Percentiles rank a stretch among this genome's conserved stretches.
Evolutionary conservation across 169 alveolate genomes (phyloP).

Genomic region (Theileria parva): DNA sequence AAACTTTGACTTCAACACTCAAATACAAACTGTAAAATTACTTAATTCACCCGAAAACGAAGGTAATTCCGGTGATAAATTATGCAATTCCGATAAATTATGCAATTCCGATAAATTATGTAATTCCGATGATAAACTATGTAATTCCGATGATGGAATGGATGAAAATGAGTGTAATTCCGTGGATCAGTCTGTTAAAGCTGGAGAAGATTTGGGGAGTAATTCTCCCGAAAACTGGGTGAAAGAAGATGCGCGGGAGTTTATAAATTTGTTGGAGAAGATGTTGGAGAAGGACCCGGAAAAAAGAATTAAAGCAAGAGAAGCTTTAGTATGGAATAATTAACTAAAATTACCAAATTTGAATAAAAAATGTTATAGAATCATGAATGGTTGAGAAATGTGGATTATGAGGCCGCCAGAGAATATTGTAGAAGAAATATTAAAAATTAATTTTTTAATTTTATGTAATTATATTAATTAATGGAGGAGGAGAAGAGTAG

Average conservation of each 20-base stretch:
- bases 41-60: neutral
- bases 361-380: conserved; percentile 3
- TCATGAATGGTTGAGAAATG: conserved; percentile 6
- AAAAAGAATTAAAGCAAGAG: conserved; percentile 17
- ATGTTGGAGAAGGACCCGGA: conserved; percentile 37
- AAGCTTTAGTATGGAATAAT: conserved; percentile 33
- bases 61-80: too few species aligned
- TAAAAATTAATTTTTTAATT: neutral
- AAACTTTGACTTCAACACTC: conserved; percentile 18
- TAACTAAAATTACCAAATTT: neutral
- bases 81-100: too few species aligned
- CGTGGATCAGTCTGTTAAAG: too few species aligned
- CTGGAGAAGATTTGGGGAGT: too few species aligned
- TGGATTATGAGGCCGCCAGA: conserved; percentile 20
- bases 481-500: conserved; percentile 67
- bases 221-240: neutral
- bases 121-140: too few species aligned
- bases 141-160: too few species aligned
- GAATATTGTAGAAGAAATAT: neutral
- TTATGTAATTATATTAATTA: neutral
- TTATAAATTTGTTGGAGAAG: conserved; percentile 21
- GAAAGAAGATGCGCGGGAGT: conserved; percentile 21
- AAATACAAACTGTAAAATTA: neutral
- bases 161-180: too few species aligned
- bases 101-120: too few species aligned